phyloP scores from a whole-genome alignment of 2,329 filamentous ascomycete species.

The Monosporascus sp. region DNA sequence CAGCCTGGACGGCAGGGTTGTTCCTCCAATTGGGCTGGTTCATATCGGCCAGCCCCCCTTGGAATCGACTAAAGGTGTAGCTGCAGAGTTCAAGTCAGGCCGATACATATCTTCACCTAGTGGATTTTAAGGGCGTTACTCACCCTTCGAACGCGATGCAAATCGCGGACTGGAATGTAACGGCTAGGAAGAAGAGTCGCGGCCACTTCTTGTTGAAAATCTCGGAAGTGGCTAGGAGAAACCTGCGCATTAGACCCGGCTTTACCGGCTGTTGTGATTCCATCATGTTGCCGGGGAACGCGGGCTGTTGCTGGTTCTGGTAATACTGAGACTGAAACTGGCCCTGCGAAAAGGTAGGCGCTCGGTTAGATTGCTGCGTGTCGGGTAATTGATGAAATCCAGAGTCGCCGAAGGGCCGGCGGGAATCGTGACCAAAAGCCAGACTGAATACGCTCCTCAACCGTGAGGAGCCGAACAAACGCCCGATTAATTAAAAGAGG shows the following conservation, averaged over 20 bases:
- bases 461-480: not conserved
- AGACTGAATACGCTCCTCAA: not conserved
- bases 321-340: slow-evolving; percentile 6
- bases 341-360: not conserved
- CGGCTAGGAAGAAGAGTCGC: slow-evolving; percentile 73
- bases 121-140: slow-evolving; percentile 28
- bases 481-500: not conserved
- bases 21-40: slow-evolving; percentile 29
- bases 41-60: slow-evolving; percentile 46
- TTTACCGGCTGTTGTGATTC: slow-evolving; percentile 26
- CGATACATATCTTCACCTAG: no score
- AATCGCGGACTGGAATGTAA: slow-evolving; percentile 70
- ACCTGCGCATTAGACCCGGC: slow-evolving; percentile 16
- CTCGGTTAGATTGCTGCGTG: slow-evolving; percentile 11
- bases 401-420: not conserved
- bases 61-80: slow-evolving; percentile 87
- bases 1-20: slow-evolving; percentile 40
- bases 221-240: slow-evolving; percentile 52
- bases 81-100: slow-evolving; percentile 36
- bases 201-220: slow-evolving; percentile 83
- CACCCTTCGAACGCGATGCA: slow-evolving; percentile 84
- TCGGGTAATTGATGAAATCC: not conserved
- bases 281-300: slow-evolving; percentile 25
- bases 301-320: slow-evolving; percentile 4
- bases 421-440: slow-evolving; percentile 1